Conservation (phyloP, 73 alveolate genomes). For the Paramecium biaurelia region DNA sequence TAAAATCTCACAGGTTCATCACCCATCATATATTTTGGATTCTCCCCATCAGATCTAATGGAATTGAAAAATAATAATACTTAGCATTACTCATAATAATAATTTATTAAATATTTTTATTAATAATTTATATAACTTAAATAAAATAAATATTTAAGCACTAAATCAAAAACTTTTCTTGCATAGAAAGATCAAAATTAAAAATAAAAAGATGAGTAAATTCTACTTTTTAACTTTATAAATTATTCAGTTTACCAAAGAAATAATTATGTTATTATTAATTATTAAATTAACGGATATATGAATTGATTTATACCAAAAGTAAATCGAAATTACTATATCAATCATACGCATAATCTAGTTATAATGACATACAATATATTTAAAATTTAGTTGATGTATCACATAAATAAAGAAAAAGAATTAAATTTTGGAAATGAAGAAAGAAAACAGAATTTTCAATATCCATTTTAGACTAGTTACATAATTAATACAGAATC, state of each 20-base stretch:
- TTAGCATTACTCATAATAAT: conserved; percentile 42
- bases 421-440: not conserved
- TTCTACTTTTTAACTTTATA: not conserved
- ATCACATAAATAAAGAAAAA: not conserved
- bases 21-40: not conserved
- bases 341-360: not conserved
- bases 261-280: not conserved
- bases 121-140: not conserved
- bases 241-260: not conserved
- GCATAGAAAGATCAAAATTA: not conserved
- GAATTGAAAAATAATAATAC: not conserved
- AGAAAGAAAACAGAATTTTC: not conserved
- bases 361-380: not conserved
- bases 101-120: not conserved
- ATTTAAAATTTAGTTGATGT: not conserved
- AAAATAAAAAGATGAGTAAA: not conserved
- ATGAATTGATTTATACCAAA: conserved; percentile 26
- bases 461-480: not conserved
- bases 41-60: conserved; percentile 50
- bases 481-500: not conserved
- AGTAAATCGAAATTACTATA: not conserved
- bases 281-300: conserved; percentile 3
- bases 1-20: conserved; percentile 43
- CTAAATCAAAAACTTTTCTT: not conserved
- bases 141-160: not conserved